Conservation (phyloP, 2,329 filamentous ascomycete species). For the Cyanodermella asteris region DNA sequence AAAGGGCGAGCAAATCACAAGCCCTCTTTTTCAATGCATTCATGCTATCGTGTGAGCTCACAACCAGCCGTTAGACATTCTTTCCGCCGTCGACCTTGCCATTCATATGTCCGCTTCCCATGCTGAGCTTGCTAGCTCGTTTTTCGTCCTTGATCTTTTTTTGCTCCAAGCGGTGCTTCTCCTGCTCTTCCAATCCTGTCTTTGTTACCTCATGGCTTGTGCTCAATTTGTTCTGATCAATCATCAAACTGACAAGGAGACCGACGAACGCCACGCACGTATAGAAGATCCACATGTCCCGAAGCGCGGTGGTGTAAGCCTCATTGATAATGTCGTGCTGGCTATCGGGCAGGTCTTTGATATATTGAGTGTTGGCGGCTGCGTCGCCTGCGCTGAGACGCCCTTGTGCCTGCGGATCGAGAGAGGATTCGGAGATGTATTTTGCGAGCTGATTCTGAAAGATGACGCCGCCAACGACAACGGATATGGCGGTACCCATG, state of each 20-base stretch:
- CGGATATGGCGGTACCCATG: constrained; percentile 32
- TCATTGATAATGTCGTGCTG: constrained; percentile 12
- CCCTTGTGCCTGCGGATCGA: constrained; percentile 10
- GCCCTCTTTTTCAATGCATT: too few species aligned
- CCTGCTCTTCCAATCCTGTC: constrained; percentile 23
- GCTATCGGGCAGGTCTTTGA: constrained; percentile 13
- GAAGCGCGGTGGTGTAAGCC: constrained; percentile 15
- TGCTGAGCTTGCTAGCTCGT: too few species aligned
- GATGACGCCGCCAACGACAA: constrained; percentile 35
- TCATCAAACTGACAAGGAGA: constrained; percentile 12
- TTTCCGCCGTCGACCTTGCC: too few species aligned
- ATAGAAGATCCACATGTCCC: constrained; percentile 22
- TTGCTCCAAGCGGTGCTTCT: constrained; percentile 10
- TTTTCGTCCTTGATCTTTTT: too few species aligned
- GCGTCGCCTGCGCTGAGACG: constrained; percentile 15
- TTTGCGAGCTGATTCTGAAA: constrained; percentile 18
- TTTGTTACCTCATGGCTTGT: constrained; percentile 21
- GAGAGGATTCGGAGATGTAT: constrained; percentile 12
- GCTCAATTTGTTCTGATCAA: constrained; percentile 15
- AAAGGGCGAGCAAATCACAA: too few species aligned
- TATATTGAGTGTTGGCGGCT: constrained; percentile 13
- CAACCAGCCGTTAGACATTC: too few species aligned
- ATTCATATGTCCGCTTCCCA: too few species aligned
- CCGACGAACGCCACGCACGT: constrained; percentile 12
- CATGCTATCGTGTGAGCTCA: too few species aligned